These are phyloP conservation scores for Sporopachydermia lactativora DNA, from an alignment of 805 yeast genomes.

Conservation along the genomic window DNA sequence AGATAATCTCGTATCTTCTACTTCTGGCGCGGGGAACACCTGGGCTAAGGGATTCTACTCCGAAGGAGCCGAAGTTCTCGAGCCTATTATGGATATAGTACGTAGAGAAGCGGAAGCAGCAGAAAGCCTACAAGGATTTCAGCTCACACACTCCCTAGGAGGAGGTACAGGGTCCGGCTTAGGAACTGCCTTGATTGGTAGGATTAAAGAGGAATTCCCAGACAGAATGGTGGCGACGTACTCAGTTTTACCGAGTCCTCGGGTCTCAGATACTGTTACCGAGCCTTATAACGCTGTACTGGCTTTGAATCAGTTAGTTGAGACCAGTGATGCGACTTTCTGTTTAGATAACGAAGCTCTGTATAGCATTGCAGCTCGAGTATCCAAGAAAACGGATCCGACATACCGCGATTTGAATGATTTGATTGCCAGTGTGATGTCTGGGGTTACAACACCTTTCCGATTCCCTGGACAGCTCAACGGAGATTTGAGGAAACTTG, in stretches of 20 bases:
- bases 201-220: slow-evolving; percentile 83
- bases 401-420: slow-evolving; percentile 65
- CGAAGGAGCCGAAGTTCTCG: slow-evolving; percentile 91
- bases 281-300: slow-evolving; percentile 92
- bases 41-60: slow-evolving; percentile 98
- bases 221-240: slow-evolving; percentile 95
- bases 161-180: slow-evolving; percentile 97
- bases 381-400: slow-evolving; percentile 71
- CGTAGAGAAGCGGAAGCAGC: slow-evolving; percentile 91
- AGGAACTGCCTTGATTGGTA: slow-evolving; percentile 80
- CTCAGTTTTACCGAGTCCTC: slow-evolving; percentile 86
- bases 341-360: slow-evolving; percentile 92
- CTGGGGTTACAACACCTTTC: slow-evolving; percentile 87
- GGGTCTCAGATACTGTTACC: slow-evolving; percentile 83
- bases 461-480: slow-evolving; percentile 94
- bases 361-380: slow-evolving; percentile 71
- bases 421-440: slow-evolving; percentile 83
- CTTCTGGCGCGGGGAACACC: slow-evolving; percentile 87
- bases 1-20: slow-evolving; percentile 80
- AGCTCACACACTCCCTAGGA: slow-evolving; percentile 68
- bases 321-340: slow-evolving; percentile 84
- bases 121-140: slow-evolving; percentile 91
- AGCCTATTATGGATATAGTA: slow-evolving; percentile 75
- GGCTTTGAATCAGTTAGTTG: slow-evolving; percentile 83
- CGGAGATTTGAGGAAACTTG: slow-evolving; percentile 83